Base-by-base conservation (phyloP, 2,329 filamentous ascomycete genomes). In the Colletotrichum tabaci region DNA sequence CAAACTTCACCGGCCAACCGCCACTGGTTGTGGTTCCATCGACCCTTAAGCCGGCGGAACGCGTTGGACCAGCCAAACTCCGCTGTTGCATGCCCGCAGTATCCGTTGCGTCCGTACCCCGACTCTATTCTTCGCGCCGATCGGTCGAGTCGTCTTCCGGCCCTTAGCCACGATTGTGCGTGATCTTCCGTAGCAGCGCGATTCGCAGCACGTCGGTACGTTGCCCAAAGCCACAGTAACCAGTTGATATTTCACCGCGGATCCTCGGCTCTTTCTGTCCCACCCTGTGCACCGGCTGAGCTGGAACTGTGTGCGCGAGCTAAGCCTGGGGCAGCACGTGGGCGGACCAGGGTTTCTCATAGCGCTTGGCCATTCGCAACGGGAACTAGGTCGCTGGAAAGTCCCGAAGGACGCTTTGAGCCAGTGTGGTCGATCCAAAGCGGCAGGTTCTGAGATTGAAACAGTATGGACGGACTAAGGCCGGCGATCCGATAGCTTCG, bases 321-420 rank as follows among this genome's bases (percentile, higher is more conserved):
- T 62, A 61, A 50, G 10, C 50, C 30, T 23, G 42, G 35, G 53
- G 64, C 53, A 35, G 53, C 67, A 71, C 63, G 63, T 71, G 67
- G 67, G 35, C 26, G 4, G n/a, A n/a, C 6, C n/a, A 57, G 3
- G 35, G 2, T 66, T 40, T 38, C 21, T 42, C 12, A 30, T 23
- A 46, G 21, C 8, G 13, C 18, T 61, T 35, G 52, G 23, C 4
- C 26, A 21, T n/a, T 21, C 50, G 18, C 21, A 61, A 67, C 57
- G 57, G 63, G 35, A 57, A 49, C 50, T 67, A 67, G 35, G 18
- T 18, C 6, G 10, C 15, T 40, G 7, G 15, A 26, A 61, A 23
- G 15, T 23, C 18, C 44, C 38, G 8, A 30, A 30, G 10, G 12
- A 16, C 18, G 13, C n/a, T 12, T 9, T 13, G 2, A 18, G 15